Conservation (phyloP, 768 basidiomycete species). For the Stropharia rugosoannulata region DNA sequence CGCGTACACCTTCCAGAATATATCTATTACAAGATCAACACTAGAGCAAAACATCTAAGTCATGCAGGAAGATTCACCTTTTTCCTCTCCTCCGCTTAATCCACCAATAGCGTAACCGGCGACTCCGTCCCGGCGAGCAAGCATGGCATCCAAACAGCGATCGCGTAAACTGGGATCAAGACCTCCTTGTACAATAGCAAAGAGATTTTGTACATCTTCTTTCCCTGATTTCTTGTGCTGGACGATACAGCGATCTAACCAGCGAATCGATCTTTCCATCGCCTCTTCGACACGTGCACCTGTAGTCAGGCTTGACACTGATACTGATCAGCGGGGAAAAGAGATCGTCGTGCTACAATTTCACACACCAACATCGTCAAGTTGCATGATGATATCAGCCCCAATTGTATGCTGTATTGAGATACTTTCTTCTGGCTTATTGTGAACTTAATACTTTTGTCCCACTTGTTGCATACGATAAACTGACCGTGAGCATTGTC, state of each 20-base stretch:
- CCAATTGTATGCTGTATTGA: conserved; percentile 89
- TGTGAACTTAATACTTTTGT: conserved; percentile 1
- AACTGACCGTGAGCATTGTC: conserved; percentile 80
- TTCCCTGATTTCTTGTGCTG: conserved; percentile 71
- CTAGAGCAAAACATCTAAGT: neutral
- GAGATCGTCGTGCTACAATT: neutral
- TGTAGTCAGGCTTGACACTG: conserved; percentile 77
- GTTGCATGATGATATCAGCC: conserved; percentile 93
- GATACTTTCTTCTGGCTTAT: conserved; percentile 78
- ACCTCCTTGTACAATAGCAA: conserved; percentile 92
- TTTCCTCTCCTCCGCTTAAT: conserved; percentile 88
- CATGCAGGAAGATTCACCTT: conserved; percentile 48
- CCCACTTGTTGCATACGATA: neutral
- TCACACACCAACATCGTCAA: conserved; percentile 83
- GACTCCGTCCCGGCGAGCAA: conserved; percentile 68
- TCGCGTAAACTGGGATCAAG: conserved; percentile 70
- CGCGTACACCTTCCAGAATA: conserved; percentile 82
- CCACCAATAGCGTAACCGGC: conserved; percentile 94
- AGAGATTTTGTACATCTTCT: conserved; percentile 72
- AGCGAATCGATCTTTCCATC: conserved; percentile 84
- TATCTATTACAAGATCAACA: conserved; percentile 39
- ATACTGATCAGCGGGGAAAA: conserved; percentile 2
- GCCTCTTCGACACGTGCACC: conserved; percentile 85
- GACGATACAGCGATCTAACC: conserved; percentile 87
- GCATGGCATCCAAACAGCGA: conserved; percentile 80